phyloP scores from a whole-genome alignment of 768 basidiomycete genomes.

The Trametes cinnabarina region DNA sequence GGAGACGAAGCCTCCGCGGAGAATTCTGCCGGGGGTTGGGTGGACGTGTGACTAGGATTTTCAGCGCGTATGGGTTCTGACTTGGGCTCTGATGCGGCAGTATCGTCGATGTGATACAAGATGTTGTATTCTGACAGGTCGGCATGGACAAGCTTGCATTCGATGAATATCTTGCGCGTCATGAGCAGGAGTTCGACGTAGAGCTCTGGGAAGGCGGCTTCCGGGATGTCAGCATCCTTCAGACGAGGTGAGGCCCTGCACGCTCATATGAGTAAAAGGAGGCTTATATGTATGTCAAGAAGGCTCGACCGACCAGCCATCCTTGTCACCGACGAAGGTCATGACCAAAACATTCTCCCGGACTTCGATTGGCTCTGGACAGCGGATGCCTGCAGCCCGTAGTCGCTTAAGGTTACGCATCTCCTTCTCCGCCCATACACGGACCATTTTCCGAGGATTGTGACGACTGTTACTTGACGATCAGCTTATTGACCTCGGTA shows the following conservation, averaged over 20 bases:
- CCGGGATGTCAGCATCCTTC: slow-evolving; percentile 76
- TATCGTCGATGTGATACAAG: slow-evolving; percentile 63
- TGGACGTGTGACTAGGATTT: neutral
- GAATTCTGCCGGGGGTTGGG: neutral
- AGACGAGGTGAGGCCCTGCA: slow-evolving; percentile 87
- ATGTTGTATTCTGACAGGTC: slow-evolving; percentile 99
- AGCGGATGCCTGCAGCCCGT: slow-evolving; percentile 75
- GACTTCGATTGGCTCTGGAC: slow-evolving; percentile 89
- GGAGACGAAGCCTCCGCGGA: neutral
- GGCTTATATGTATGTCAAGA: neutral
- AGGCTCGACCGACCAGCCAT: slow-evolving; percentile 65
- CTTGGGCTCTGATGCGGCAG: neutral
- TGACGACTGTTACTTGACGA: slow-evolving; percentile 43
- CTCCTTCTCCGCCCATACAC: slow-evolving; percentile 99
- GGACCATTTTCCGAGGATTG: slow-evolving; percentile 98
- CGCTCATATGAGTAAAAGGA: neutral
- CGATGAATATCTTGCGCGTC: slow-evolving; percentile 82
- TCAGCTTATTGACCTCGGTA: slow-evolving; percentile 15
- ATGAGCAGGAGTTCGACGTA: slow-evolving; percentile 80
- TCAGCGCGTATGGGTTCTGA: neutral
- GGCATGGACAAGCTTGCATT: slow-evolving; percentile 93
- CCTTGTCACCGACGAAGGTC: slow-evolving; percentile 80
- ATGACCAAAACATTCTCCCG: slow-evolving; percentile 97
- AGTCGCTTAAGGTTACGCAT: slow-evolving; percentile 92
- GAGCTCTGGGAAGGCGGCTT: slow-evolving; percentile 50